Conservation (phyloP, 768 basidiomycete species). For the Lactifluus rugatus region DNA sequence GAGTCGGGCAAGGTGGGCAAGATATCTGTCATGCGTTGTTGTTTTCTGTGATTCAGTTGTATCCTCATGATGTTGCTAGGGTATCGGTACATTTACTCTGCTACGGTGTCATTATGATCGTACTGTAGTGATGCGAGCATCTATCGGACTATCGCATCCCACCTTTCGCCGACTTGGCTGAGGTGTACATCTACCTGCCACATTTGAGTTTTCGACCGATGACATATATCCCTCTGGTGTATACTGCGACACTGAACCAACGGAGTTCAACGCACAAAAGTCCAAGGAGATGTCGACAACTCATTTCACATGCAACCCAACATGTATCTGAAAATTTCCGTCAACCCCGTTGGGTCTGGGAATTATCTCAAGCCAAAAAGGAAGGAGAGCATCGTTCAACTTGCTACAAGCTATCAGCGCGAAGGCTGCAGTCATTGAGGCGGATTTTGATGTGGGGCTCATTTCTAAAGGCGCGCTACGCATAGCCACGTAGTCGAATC, state of each 20-base stretch:
- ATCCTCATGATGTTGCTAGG: neutral
- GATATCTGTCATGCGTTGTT: neutral
- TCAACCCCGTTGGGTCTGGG: neutral
- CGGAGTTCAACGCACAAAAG: neutral
- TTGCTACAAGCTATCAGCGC: neutral
- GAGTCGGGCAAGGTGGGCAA: neutral
- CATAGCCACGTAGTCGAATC: neutral
- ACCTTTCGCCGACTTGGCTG: neutral
- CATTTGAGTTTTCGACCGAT: neutral
- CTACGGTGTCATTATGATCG: neutral
- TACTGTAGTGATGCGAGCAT: neutral
- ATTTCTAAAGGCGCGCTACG: neutral
- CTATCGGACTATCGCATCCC: neutral
- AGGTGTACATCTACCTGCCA: neutral
- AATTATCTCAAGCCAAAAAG: neutral
- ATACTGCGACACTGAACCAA: neutral
- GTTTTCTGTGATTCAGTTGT: neutral
- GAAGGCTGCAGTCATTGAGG: neutral
- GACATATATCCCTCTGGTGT: neutral
- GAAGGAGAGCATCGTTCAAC: neutral
- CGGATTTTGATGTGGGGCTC: constrained; percentile 9
- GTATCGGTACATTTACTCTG: neutral
- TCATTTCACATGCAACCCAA: neutral
- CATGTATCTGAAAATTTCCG: neutral
- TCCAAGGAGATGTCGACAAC: neutral